Conservation (phyloP, 2,329 filamentous ascomycete species). For the Cladophialophora carrionii region DNA sequence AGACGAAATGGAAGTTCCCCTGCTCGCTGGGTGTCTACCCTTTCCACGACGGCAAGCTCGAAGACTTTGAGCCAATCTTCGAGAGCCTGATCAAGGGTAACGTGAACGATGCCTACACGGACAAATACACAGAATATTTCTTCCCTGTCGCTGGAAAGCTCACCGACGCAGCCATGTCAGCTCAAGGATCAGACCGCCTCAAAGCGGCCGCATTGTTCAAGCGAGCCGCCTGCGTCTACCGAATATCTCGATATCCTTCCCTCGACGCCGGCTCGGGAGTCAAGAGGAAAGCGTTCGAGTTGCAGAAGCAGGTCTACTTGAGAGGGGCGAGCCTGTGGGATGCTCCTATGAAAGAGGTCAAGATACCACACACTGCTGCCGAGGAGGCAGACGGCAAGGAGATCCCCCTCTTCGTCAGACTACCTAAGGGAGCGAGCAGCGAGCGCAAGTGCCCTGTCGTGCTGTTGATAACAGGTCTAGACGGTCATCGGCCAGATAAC, state of each 20-base stretch:
- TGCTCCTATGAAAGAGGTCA: constrained; percentile 45
- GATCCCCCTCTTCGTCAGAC: constrained; percentile 47
- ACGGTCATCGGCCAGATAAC: constrained; percentile 67
- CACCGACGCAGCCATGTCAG: constrained; percentile 56
- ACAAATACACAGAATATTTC: constrained; percentile 66
- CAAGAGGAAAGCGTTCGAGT: constrained; percentile 67
- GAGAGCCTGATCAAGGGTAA: constrained; percentile 61
- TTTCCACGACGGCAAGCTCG: constrained; percentile 71
- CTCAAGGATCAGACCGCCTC: constrained; percentile 50
- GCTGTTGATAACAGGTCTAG: constrained; percentile 64
- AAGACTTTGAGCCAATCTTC: constrained; percentile 73
- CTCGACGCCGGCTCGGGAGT: constrained; percentile 39
- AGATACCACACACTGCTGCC: constrained; percentile 47
- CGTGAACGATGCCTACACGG: constrained; percentile 67
- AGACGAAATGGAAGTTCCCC: constrained; percentile 74
- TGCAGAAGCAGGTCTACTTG: constrained; percentile 66
- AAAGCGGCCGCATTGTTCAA: constrained; percentile 66
- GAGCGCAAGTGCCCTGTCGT: constrained; percentile 51
- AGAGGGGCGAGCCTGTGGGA: constrained; percentile 61
- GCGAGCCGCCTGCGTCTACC: constrained; percentile 71
- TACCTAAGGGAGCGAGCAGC: constrained; percentile 42
- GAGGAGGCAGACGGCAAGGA: constrained; percentile 43
- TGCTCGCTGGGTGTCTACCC: constrained; percentile 67
- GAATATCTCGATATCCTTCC: constrained; percentile 70
- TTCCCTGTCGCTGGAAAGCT: constrained; percentile 64